Evolutionary conservation across 2,329 filamentous ascomycete species (phyloP), one percentile per base, ranked within the genome.

Genomic region (Catunica adiposa): DNA sequence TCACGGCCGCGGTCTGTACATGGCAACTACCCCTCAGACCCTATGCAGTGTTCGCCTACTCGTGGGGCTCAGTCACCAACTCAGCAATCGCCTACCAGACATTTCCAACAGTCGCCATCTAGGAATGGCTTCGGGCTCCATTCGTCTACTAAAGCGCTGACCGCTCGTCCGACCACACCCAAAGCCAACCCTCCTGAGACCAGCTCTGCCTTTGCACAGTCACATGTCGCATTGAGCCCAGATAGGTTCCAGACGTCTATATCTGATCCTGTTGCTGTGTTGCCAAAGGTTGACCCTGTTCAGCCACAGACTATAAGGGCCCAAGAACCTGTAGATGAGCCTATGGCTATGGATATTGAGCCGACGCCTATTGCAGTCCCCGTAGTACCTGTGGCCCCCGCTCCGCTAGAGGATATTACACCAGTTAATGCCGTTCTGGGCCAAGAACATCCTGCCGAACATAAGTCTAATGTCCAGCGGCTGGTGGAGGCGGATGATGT

Each of bases 391-490:
- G 8, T 51, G 11, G 54, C 40, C 5, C 23, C 37, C 6, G 52
- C 54, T 6, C 47, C 26, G 11, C 20, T 47, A 4, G 20, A 48
- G 23, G 53, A 54, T n/a, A 46, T 51, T 11, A 58, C 31, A 20
- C 51, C n/a, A 40, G 34, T 46, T 31, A 37, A 52, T 34, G 50
- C 42, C 4, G 51, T 80, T 14, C 71, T 79, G 61, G 79, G 83
- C 0, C 83, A 80, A 59, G 80, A 83, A 61, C 79, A 83, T 60
- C 79, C 79, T 1, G 76, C 79, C 58, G 74, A 55, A 14, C 46
- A 55, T 22, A 42, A 58, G 6, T 23, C 20, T 9, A 5, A 22
- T 26, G 50, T 22, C 25, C n/a, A 20, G 20, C 22, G 34, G 20
- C 50, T 25, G n/a, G 17, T 38, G n/a, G 50, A 52, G 14, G 7